Conservation (phyloP, 2,329 filamentous ascomycete species). For the Hymenoscyphus fructigenus region DNA sequence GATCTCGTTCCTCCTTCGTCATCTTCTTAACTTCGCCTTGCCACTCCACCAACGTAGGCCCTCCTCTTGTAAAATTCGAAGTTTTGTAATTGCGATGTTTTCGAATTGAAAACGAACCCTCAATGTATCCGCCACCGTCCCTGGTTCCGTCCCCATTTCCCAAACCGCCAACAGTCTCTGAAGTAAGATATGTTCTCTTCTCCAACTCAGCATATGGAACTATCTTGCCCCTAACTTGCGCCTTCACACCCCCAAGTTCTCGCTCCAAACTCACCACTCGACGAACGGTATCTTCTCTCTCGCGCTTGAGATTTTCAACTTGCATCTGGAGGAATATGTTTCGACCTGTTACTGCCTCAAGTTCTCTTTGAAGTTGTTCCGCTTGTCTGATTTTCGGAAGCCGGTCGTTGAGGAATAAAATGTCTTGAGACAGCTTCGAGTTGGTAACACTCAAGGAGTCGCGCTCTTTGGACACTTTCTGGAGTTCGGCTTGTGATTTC, state of each 20-base stretch:
- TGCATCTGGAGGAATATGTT: neutral
- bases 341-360: neutral
- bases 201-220: neutral
- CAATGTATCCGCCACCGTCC: neutral
- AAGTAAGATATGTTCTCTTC: neutral
- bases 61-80: neutral
- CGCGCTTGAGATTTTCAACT: neutral
- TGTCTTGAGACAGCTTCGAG: neutral
- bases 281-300: neutral
- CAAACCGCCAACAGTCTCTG: neutral
- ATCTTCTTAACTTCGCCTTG: neutral
- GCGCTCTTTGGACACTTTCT: neutral
- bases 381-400: neutral
- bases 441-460: neutral
- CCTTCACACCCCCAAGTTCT: neutral
- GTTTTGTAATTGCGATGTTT: neutral
- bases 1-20: neutral
- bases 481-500: neutral
- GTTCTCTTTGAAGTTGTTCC: neutral
- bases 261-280: neutral
- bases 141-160: neutral
- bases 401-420: neutral
- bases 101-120: neutral
- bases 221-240: neutral
- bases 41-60: neutral